Base-by-base conservation (phyloP, 2,329 filamentous ascomycete genomes). In the Nemania diffusa region DNA sequence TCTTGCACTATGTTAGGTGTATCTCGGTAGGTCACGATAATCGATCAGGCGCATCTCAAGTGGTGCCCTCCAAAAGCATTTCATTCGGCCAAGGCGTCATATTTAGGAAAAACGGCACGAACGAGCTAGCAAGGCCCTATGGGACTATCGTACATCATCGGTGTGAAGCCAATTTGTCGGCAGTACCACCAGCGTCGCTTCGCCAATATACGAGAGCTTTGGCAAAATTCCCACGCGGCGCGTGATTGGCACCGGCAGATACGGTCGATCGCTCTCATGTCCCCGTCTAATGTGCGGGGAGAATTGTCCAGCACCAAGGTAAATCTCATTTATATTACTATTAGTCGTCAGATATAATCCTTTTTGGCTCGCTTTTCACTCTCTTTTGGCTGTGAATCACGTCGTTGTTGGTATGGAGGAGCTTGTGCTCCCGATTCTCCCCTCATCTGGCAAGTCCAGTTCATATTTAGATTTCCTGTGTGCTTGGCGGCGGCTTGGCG, bases 201-300 rank as follows among this genome's bases (percentile, higher is more conserved):
- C 17, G 6, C 52, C 67, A 69, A 69, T 62, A 64, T 67, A 61
- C 22, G 27, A 52, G 5, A 24, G 24, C 60, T 61, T 61, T 64
- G 69, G 69, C 69, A 70, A 67, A 70, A 69, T 70, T 15, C 17
- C 53, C 17, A 42, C 46, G 7, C 17, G 57, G 20, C 29, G 34
- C 53, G 32, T 70, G 59, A 70, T 70, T 70, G 69, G 66, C 40
- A n/a, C 57, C 66, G 69, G 69, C 66, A 69, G 53, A 69, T 70
- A 20, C 24, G 13, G 9, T 58, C 26, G 29, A 26, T 24, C n/a
- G 55, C 48, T 26, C 48, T n/a, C 46, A 27, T 7, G 37, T 51
- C 37, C 50, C 29, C 22, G 24, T 57, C 40, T 32, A 42, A 46
- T 22, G 57, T 65, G 65, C 44, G 57, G 65, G 57, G 66, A 22